These are phyloP conservation scores for Lagenidium sp. DNA, from an alignment of 352 stramenopile species.

Conservation along the genomic window DNA sequence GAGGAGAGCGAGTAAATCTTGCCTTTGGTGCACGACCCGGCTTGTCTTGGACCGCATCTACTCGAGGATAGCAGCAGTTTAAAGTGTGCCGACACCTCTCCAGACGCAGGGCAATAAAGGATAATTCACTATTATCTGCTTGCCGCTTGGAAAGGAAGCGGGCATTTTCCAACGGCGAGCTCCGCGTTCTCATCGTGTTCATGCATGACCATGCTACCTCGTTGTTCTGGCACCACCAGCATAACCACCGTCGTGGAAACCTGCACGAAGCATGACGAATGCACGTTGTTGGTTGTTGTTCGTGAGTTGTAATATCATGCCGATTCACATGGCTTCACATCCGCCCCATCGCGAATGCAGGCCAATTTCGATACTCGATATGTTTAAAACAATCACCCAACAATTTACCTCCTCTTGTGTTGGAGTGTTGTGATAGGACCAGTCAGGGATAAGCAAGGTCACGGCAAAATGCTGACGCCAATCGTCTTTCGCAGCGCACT, in stretches of 20 bases:
- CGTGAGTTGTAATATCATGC: neutral
- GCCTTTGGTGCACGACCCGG: conserved; percentile 4
- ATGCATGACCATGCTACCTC: neutral
- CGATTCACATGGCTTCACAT: neutral
- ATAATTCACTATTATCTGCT: conserved; percentile 27
- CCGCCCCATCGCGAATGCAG: neutral
- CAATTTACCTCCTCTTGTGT: neutral
- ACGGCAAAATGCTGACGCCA: neutral
- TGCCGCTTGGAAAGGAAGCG: conserved; percentile 15
- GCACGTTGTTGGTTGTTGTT: neutral
- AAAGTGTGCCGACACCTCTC: conserved; percentile 13
- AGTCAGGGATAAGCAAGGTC: neutral
- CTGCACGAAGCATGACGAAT: neutral
- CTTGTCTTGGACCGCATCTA: conserved; percentile 18
- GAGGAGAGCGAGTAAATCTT: conserved; percentile 92
- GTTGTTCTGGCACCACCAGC: neutral
- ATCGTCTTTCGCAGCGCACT: neutral
- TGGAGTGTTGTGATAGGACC: neutral
- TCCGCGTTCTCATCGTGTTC: neutral
- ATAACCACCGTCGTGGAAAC: neutral
- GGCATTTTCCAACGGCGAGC: neutral
- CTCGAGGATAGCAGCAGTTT: conserved; percentile 23
- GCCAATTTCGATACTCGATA: neutral
- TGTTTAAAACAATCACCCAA: neutral
- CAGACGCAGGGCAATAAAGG: conserved; percentile 14